Percentiles rank a stretch among this genome's conserved stretches.
Evolutionary conservation across 257 asterid genomes (phyloP).

Genomic region (Cruciata laevipes): DNA sequence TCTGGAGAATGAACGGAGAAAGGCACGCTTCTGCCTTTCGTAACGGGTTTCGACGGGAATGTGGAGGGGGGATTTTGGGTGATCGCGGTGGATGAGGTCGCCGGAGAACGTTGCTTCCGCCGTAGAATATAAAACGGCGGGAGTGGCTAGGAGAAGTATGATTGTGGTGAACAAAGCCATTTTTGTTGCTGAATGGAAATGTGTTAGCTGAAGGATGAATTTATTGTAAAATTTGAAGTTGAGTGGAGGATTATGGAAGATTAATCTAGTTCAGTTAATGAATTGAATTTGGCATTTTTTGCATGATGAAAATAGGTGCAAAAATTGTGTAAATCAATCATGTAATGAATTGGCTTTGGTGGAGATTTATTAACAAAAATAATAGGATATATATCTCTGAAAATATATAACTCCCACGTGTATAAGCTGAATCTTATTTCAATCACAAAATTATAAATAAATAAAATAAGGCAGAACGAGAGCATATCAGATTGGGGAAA

Average conservation of each 20-base stretch:
- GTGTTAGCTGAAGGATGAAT: background rate
- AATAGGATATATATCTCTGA: no score
- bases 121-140: background rate
- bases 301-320: no score
- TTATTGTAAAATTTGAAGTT: background rate
- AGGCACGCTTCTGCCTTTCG: constrained; percentile 18
- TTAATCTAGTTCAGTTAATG: no score
- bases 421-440: no score
- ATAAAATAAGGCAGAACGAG: no score
- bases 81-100: constrained; percentile 42
- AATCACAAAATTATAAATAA: no score
- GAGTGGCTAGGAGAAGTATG: constrained; percentile 4
- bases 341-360: no score
- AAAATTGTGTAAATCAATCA: no score
- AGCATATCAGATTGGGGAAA: no score
- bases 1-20: constrained; percentile 36
- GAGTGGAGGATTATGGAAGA: background rate
- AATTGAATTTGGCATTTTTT: no score
- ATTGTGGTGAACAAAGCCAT: constrained; percentile 10
- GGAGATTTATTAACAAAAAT: no score
- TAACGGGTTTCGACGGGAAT: constrained; percentile 26
- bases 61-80: constrained; percentile 31
- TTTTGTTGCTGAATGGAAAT: background rate
- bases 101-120: constrained; percentile 28
- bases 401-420: no score